Conservation (phyloP, 306 rosid species). For the Inga leiocalycina region DNA sequence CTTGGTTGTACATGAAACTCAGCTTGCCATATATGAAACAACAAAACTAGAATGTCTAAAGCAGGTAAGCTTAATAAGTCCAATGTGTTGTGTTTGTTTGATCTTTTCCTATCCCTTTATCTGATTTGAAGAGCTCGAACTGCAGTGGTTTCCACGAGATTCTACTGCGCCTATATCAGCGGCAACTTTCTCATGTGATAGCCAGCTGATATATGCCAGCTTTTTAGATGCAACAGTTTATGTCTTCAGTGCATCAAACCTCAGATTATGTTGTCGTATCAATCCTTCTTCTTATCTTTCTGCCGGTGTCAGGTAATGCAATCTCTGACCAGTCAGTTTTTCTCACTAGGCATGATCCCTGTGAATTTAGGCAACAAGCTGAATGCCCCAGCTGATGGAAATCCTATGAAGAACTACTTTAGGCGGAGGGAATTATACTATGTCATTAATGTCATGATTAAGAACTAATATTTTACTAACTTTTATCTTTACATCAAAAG, state of each 20-base stretch:
- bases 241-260: slow-evolving; percentile 77
- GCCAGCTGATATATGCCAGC: slow-evolving; percentile 91
- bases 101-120: slow-evolving; percentile 14
- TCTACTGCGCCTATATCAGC: slow-evolving; percentile 90
- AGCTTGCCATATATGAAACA: slow-evolving; percentile 91
- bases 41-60: slow-evolving; percentile 78
- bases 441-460: not conserved
- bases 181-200: slow-evolving; percentile 97
- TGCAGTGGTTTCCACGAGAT: slow-evolving; percentile 79
- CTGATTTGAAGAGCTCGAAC: slow-evolving; percentile 31
- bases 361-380: not conserved
- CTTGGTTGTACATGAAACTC: slow-evolving; percentile 95
- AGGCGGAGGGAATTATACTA: not conserved
- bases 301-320: slow-evolving; percentile 72
- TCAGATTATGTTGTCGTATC: slow-evolving; percentile 85
- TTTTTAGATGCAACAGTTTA: slow-evolving; percentile 81
- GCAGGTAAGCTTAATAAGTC: slow-evolving; percentile 53
- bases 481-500: not conserved
- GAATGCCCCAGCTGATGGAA: not conserved
- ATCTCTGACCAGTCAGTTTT: slow-evolving; percentile 5
- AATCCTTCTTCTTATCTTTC: slow-evolving; percentile 85
- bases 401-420: not conserved
- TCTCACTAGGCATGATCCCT: slow-evolving; percentile 15
- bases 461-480: not conserved
- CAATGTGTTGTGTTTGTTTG: slow-evolving; percentile 8